Evolutionary conservation across 148 eudicot species (phyloP), one percentile per base, ranked within the genome.

Genomic region (Rhododendron ovatum): DNA sequence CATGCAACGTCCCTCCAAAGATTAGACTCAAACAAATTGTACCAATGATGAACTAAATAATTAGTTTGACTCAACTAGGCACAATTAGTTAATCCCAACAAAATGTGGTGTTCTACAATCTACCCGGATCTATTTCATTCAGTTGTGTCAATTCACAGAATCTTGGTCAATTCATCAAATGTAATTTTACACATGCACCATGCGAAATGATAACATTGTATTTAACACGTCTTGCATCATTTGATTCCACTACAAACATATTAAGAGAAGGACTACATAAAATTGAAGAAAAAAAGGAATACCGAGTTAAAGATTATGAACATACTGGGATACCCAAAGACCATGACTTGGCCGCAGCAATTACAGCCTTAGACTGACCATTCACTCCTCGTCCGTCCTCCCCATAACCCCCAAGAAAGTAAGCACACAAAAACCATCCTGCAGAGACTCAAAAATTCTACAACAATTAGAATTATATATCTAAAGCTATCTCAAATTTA

Each of bases 351-450:
- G 94, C 91, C 84, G 96, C 95, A 88, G 99, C 95, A 84, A 82
- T 80, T 78, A 93, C 87, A 79, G 99, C 99, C 89, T 89, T 94
- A 81, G 91, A 88, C 84, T 33, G 84, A 55, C 99, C 99, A 87
- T 93, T 95, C 92, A 91, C 89, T 78, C 99, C 98, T 85, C 93
- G 89, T 41, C 99, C 99, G 73, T 95, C 98, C 88, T 93, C 95
- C 45, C 93, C 87, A 67, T 88, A 97, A 47, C 99, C 99, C 55
- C 99, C 98, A 48, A 97, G 95, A 86, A 97, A 97, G 86, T 97
- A 95, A 39, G 99, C 98, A 89, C 98, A 88, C 82, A 95, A 86
- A 88, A 95, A 93, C 98, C 99, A 97, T 47, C 99, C 99, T 97
- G 88, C 78, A 84, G 63, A 79, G 41, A 57, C 26, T 39, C 84